These are phyloP conservation scores for Hymenoscyphus linearis DNA, from an alignment of 2,329 filamentous ascomycete species.

Conservation along the genomic window DNA sequence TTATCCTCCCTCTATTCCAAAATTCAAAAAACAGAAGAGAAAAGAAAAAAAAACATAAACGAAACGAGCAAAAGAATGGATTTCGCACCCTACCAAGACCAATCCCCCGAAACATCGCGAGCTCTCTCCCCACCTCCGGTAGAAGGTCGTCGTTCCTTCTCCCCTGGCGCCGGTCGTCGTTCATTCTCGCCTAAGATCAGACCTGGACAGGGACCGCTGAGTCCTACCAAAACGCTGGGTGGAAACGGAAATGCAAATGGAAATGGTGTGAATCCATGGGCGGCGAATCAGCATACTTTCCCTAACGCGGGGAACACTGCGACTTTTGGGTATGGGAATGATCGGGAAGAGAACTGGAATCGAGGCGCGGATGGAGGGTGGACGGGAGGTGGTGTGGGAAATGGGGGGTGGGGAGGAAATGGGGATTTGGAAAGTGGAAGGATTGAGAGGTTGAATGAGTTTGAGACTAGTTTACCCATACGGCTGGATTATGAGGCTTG, in stretches of 20 bases:
- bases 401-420: constrained; percentile 14
- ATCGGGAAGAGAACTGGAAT: no score
- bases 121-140: constrained; percentile 63
- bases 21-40: no score
- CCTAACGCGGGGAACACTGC: no score
- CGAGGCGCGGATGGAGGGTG: no score
- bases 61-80: constrained; percentile 53
- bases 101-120: constrained; percentile 77
- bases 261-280: not conserved
- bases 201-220: constrained; percentile 38
- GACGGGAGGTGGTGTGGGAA: not conserved
- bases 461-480: constrained; percentile 84
- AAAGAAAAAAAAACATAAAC: not conserved
- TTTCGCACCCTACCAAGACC: constrained; percentile 96
- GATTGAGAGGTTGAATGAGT: constrained; percentile 64
- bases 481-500: constrained; percentile 86
- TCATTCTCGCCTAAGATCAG: constrained; percentile 51
- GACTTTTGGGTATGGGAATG: no score
- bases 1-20: no score
- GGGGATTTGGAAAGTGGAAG: constrained; percentile 12
- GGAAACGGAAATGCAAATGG: constrained; percentile 12
- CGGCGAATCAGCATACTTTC: no score
- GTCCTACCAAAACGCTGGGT: constrained; percentile 29
- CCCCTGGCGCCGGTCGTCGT: constrained; percentile 29
- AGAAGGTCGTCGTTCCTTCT: constrained; percentile 1